Conservation (phyloP, 768 basidiomycete species). For the Trametes sanguinea region DNA sequence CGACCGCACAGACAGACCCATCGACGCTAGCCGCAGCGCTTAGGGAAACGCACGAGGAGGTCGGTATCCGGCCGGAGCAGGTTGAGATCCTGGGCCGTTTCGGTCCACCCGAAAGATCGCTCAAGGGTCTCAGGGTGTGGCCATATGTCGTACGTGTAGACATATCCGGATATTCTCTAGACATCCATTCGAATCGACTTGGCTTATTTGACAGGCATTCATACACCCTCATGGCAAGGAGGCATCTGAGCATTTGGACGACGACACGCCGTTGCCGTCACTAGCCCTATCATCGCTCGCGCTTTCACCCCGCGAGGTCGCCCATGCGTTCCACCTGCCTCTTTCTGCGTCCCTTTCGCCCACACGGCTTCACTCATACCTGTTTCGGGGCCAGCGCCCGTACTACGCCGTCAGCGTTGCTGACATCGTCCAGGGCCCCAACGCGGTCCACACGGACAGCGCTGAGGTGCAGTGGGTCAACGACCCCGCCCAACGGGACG, state of each 20-base stretch:
- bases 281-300: conserved; percentile 53
- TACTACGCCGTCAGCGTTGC: conserved; percentile 73
- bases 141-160: conserved; percentile 68
- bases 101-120: conserved; percentile 60
- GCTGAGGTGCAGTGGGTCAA: conserved; percentile 34
- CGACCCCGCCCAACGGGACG: conserved; percentile 40
- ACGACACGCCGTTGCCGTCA: conserved; percentile 58
- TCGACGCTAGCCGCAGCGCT: conserved; percentile 61
- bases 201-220: conserved; percentile 30
- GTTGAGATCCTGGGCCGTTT: conserved; percentile 69
- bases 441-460: conserved; percentile 19
- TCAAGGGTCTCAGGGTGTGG: conserved; percentile 66
- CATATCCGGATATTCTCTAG: neutral
- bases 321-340: conserved; percentile 70
- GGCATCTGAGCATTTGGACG: conserved; percentile 7
- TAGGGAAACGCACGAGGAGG: conserved; percentile 74
- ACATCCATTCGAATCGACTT: conserved; percentile 19
- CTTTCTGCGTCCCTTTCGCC: conserved; percentile 51
- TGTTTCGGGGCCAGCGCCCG: conserved; percentile 57
- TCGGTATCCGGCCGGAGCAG: conserved; percentile 59
- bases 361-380: conserved; percentile 47
- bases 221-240: conserved; percentile 24
- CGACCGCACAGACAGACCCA: conserved; percentile 44
- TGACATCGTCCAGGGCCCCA: conserved; percentile 44
- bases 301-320: conserved; percentile 65